A percentile compares a stretch with the other conserved stretches of the same genome.
Evolutionary conservation across 2,329 filamentous ascomycete genomes (phyloP).

Genomic region (Fusarium tricinctum): DNA sequence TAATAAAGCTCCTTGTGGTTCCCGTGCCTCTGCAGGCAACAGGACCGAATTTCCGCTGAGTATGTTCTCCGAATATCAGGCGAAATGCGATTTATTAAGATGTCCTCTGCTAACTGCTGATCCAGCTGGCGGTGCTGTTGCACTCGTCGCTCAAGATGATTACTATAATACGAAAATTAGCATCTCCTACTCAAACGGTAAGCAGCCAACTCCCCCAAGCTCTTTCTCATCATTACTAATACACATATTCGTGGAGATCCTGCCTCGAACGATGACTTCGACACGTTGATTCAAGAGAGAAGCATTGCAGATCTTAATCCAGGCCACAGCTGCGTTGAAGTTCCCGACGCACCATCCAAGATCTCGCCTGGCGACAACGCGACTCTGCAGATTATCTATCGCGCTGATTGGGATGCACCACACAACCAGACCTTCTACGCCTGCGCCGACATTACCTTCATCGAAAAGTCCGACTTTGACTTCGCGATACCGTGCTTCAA

Average conservation of each 20-base stretch:
- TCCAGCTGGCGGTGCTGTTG: constrained; percentile 66
- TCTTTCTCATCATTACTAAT: constrained; percentile 1
- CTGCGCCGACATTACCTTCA: constrained; percentile 63
- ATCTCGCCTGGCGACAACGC: constrained; percentile 60
- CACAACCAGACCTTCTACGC: constrained; percentile 63
- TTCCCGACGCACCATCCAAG: constrained; percentile 54
- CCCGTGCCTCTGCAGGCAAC: constrained; percentile 60
- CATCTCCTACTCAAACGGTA: constrained; percentile 67
- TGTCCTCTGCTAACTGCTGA: background rate
- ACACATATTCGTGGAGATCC: constrained; percentile 52
- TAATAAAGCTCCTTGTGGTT: constrained; percentile 71
- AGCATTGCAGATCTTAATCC: constrained; percentile 58
- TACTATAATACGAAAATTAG: constrained; percentile 68
- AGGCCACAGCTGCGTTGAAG: constrained; percentile 62
- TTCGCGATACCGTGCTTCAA: constrained; percentile 60
- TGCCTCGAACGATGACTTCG: constrained; percentile 57
- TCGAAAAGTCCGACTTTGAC: constrained; percentile 54
- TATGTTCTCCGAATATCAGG: constrained; percentile 39
- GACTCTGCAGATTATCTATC: constrained; percentile 65
- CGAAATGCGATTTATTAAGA: accelerated
- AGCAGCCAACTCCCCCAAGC: accelerated
- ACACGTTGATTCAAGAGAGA: constrained; percentile 55
- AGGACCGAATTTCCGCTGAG: constrained; percentile 70
- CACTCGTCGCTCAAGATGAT: constrained; percentile 70
- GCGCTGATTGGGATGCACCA: constrained; percentile 59